Percentiles rank a stretch among this genome's conserved stretches.
These are phyloP conservation scores for Cordyceps farinosa DNA, from an alignment of 2,329 filamentous ascomycete species.

Conservation along the genomic window DNA sequence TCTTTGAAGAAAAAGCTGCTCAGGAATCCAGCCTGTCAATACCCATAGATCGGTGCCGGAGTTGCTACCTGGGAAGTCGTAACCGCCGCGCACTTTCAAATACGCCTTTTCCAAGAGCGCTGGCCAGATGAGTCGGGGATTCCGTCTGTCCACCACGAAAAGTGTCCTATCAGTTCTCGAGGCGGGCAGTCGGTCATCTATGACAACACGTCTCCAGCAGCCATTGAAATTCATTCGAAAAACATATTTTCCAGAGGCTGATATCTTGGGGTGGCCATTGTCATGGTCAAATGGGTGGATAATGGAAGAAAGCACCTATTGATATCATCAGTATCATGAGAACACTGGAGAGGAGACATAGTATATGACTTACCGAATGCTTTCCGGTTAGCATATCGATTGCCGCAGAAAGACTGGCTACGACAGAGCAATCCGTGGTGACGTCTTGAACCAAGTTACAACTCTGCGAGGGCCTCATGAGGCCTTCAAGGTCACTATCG, in stretches of 20 bases:
- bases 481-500: slow-evolving; percentile 32
- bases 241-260: slow-evolving; percentile 82
- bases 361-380: slow-evolving; percentile 52
- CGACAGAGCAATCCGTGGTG: slow-evolving; percentile 94
- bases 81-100: slow-evolving; percentile 88
- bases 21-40: slow-evolving; percentile 92
- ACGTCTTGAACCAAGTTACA: slow-evolving; percentile 93
- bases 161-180: slow-evolving; percentile 73
- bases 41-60: slow-evolving; percentile 93
- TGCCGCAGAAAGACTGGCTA: slow-evolving; percentile 86
- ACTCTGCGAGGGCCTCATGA: slow-evolving; percentile 55
- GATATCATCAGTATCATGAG: neutral
- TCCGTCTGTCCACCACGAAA: slow-evolving; percentile 82
- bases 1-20: slow-evolving; percentile 85
- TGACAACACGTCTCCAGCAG: slow-evolving; percentile 78
- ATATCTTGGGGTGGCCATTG: slow-evolving; percentile 56
- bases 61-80: slow-evolving; percentile 97
- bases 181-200: slow-evolving; percentile 82
- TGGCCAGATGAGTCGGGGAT: slow-evolving; percentile 82
- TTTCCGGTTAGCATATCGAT: slow-evolving; percentile 66
- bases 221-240: slow-evolving; percentile 96
- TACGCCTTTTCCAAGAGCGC: slow-evolving; percentile 95
- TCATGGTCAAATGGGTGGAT: slow-evolving; percentile 71
- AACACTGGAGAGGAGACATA: neutral
- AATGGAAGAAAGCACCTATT: slow-evolving; percentile 64